Evolutionary conservation across 495 filamentous ascomycete species (phyloP).

Genomic region (Trichoderma gamsii): DNA sequence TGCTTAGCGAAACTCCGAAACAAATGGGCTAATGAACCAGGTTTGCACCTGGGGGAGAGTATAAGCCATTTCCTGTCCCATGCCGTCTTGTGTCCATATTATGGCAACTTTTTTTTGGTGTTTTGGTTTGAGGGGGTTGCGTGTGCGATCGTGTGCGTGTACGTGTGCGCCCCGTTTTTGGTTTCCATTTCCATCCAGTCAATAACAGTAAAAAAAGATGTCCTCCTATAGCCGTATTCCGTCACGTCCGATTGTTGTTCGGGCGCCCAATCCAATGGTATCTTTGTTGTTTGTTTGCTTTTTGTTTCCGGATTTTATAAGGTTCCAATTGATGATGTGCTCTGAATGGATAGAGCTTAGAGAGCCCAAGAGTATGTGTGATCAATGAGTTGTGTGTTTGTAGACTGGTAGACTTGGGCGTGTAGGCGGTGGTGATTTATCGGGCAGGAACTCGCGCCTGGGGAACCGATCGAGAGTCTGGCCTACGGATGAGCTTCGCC

Average conservation of each 20-base stretch:
- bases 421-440: neutral
- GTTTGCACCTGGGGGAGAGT: conserved; percentile 11
- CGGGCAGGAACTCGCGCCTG: neutral
- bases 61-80: conserved; percentile 6
- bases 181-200: neutral
- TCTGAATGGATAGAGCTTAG: neutral
- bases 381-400: neutral
- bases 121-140: neutral
- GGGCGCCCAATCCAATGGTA: neutral
- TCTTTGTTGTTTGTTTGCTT: neutral
- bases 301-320: neutral
- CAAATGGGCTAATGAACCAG: conserved; percentile 6
- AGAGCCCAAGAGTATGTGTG: neutral
- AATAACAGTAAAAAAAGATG: neutral
- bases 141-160: neutral
- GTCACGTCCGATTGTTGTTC: neutral
- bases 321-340: neutral
- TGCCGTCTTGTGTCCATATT: conserved; percentile 4
- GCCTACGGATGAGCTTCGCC: conserved; percentile 13
- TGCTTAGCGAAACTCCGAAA: neutral
- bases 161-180: neutral
- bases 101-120: neutral
- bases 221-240: neutral
- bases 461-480: neutral
- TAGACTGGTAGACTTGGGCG: neutral